phyloP scores from a whole-genome alignment of 139 green algal species.

The Closterium sp. region DNA sequence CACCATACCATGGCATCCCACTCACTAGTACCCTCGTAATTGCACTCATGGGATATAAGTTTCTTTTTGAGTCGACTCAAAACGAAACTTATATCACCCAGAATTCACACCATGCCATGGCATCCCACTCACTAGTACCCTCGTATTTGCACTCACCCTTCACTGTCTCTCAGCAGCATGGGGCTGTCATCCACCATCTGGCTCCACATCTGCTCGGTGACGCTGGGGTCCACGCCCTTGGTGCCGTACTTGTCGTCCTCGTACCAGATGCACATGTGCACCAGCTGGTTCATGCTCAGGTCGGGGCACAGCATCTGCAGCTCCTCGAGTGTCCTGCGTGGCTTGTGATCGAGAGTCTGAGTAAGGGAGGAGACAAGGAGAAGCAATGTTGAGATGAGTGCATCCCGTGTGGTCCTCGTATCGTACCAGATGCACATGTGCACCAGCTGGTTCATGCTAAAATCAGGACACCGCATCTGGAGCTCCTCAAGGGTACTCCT shows the following conservation, averaged over 20 bases:
- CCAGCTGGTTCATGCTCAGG: constrained; percentile 13
- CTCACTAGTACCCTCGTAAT: background rate
- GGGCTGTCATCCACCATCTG: constrained; percentile 5
- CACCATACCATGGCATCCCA: background rate
- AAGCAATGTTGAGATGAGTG: background rate
- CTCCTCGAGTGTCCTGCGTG: background rate
- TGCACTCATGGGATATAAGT: background rate
- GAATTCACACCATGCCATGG: background rate
- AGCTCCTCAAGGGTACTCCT: background rate
- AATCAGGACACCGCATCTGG: background rate
- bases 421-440: constrained; percentile 2
- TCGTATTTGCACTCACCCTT: constrained; percentile 23
- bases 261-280: constrained; percentile 29
- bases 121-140: background rate
- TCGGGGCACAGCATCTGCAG: background rate
- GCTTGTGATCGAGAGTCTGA: constrained; percentile 19
- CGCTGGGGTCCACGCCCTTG: background rate
- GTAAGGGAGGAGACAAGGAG: background rate
- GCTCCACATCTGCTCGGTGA: constrained; percentile 8
- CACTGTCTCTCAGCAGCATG: background rate
- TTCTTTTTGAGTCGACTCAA: too few relatives aligned
- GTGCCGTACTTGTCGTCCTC: constrained; percentile 34
- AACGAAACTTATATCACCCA: background rate
- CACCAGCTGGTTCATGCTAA: background rate
- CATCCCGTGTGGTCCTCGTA: background rate